Evolutionary conservation across 202 grass and related monocot species (phyloP), one percentile per base, ranked within the genome.

Genomic region (Zoysia matrella): DNA sequence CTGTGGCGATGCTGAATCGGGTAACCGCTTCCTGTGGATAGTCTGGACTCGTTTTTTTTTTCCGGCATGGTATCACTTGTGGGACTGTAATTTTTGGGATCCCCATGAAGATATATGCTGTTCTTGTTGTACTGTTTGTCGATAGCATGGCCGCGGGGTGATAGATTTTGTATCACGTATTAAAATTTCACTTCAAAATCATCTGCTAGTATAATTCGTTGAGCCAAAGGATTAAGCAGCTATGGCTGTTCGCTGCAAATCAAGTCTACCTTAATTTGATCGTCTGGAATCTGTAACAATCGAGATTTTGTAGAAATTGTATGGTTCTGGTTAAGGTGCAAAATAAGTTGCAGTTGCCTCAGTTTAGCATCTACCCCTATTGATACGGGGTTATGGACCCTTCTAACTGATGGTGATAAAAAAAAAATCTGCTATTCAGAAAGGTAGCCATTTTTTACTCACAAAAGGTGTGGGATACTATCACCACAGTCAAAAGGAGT

Each of bases 21-120:
- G 84, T 86, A 86, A 41, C 52, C 75, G 77, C 77, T 81, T 81
- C 64, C 79, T 60, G 18, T 15, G 12, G 61, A 76, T 51, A 46
- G 69, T 41, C 40, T 52, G 40, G 10, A 58, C 69, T 81, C 61
- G n/a, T 47, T 69, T 7, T 44, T 42, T 30, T 9, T 5, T 11
- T 60, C 4, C 22, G 9, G 15, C 50, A 15, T 72, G 16, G 6
- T 79, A 4, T 42, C 58, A 60, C 3, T 30, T 2, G 50, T 8
- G 14, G 58, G 66, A 16, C 43, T 72, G 48, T 22, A 57, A 49
- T 54, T 54, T 53, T 82, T 45, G 4, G 13, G 9, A 39, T 30
- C 4, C 13, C 14, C 5, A 8, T 10, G 51, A 45, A 47, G 5
- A 54, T 41, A 15, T 22, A 3, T 8, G 3, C 3, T 12, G 44